These are phyloP conservation scores for Canavalia ensiformis DNA, from an alignment of 306 rosid genomes.

Conservation along the genomic window DNA sequence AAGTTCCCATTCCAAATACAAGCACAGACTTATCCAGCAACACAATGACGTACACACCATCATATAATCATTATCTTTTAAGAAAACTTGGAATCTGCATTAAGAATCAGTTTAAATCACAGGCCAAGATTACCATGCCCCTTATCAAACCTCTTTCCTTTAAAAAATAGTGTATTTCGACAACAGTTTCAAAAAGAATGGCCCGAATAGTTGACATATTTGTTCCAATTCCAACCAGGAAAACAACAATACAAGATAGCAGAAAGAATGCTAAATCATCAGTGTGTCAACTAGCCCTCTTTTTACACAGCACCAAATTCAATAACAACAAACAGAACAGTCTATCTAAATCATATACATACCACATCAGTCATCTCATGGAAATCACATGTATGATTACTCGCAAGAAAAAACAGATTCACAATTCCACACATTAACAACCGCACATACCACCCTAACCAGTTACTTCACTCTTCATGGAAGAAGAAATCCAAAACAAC, in stretches of 20 bases:
- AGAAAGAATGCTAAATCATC: neutral
- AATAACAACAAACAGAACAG: neutral
- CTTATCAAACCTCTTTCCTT: neutral
- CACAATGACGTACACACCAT: neutral
- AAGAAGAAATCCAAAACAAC: neutral
- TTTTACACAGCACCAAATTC: neutral
- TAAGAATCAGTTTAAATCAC: slow-evolving; percentile 6
- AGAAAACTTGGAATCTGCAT: slow-evolving; percentile 6
- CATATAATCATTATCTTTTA: neutral
- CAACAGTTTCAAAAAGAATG: neutral
- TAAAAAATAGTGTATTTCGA: neutral
- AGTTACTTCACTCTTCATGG: neutral
- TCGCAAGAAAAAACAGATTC: slow-evolving; percentile 12
- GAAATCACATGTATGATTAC: neutral
- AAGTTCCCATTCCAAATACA: neutral
- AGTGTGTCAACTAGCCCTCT: slow-evolving; percentile 7
- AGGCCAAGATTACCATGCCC: slow-evolving; percentile 1
- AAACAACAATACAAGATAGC: neutral
- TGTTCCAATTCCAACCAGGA: neutral
- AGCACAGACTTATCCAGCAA: slow-evolving; percentile 30
- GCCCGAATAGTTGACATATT: neutral
- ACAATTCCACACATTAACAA: neutral
- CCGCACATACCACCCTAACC: neutral
- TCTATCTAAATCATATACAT: neutral
- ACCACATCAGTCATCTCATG: neutral